These are phyloP conservation scores for Phaseolus coccineus DNA, from an alignment of 331 rosid species.

Conservation along the genomic window DNA sequence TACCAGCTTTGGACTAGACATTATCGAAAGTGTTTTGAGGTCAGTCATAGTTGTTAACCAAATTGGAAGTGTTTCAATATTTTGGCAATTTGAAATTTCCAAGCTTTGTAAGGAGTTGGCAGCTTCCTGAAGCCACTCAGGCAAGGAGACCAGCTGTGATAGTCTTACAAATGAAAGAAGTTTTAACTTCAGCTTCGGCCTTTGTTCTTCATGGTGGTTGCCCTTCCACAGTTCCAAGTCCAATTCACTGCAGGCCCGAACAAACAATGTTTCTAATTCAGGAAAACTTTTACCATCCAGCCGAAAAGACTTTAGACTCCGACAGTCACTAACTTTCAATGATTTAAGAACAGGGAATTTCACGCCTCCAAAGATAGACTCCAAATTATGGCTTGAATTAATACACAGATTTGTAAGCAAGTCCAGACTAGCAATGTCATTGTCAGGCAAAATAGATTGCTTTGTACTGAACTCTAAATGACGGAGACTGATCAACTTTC, in stretches of 20 bases:
- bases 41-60: slow-evolving; percentile 14
- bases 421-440: slow-evolving; percentile 34
- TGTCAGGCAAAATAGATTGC: neutral
- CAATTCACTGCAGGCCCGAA: neutral
- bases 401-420: neutral
- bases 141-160: slow-evolving; percentile 24
- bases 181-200: neutral
- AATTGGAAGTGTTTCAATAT: slow-evolving; percentile 34
- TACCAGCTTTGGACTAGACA: slow-evolving; percentile 18
- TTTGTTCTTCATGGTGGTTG: neutral
- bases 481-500: slow-evolving; percentile 23
- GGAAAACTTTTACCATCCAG: slow-evolving; percentile 31
- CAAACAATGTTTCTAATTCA: slow-evolving; percentile 1
- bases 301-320: slow-evolving; percentile 5
- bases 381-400: neutral
- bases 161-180: accelerated
- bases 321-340: accelerated
- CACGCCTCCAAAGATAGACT: slow-evolving; percentile 11
- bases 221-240: neutral
- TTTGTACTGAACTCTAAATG: slow-evolving; percentile 33
- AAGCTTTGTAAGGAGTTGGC: neutral
- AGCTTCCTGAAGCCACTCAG: slow-evolving; percentile 35
- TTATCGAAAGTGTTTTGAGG: neutral
- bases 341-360: slow-evolving; percentile 5
- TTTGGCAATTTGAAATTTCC: neutral